Base-by-base conservation (phyloP, 1,139 yeast genomes). In the Pichia sp. region DNA sequence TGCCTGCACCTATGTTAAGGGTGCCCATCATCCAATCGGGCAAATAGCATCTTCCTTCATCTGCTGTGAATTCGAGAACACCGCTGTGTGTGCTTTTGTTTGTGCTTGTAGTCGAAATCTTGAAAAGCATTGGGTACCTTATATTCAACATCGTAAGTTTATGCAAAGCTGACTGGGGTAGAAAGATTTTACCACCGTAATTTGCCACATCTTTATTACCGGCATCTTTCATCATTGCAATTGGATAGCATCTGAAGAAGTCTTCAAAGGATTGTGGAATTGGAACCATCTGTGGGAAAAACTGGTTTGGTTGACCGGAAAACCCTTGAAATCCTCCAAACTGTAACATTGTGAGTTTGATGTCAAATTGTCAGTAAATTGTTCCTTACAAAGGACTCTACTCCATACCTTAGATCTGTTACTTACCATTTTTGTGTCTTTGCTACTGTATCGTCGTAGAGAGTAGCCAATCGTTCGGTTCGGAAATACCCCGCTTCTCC, bases 1-100 rank as follows among this genome's bases (percentile, higher is more conserved):
- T 80, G 0, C 99, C 99, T 0, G 97, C 89, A 50, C 79, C 79
- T 11, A 88, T 73, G 41, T 77, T 75, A 49, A 95, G 72, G 0
- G 96, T 87, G 50, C 73, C 78, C 90, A 93, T 83, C 95, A 93
- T 92, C 99, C 99, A 95, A 64, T 89, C 92, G 0, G 99, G 99
- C 47, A 93, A 68, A 68, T 95, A 95, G 3, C 84, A 95, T 57
- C 99, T 77, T 19, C 99, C 99, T 73, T 95, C 99, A 68, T 93
- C 99, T 0, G 99, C 97, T 36, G 88, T 87, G 68, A 95, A 95
- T 72, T 95, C 99, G 61, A 95, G 74, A 15, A 95, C 99, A 64
- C 99, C 99, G 50, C 93, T 88, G 68, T 90, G 97, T 0, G 97
- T 88, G 10, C 70, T 74, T 42, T 72, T 62, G 1, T 72, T 74